These are phyloP conservation scores for Colletotrichum spinosum DNA, from an alignment of 2,329 filamentous ascomycete genomes.

Conservation along the genomic window DNA sequence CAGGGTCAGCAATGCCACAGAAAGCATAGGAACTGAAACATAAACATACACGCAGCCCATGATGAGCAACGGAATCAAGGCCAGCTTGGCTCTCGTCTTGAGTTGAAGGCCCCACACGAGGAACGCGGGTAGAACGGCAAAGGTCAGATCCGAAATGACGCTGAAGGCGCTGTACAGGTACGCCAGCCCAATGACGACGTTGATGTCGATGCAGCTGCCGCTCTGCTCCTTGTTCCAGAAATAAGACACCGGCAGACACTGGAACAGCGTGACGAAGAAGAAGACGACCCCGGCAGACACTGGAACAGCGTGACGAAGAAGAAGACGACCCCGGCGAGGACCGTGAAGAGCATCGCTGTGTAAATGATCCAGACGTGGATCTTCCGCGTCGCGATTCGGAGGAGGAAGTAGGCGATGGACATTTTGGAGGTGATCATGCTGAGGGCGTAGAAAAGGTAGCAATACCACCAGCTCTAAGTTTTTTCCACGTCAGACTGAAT, in stretches of 20 bases:
- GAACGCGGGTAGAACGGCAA: slow-evolving; percentile 64
- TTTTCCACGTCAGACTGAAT: not conserved
- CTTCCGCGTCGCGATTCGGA: slow-evolving; percentile 51
- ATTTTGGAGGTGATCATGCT: slow-evolving; percentile 53
- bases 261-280: slow-evolving; percentile 55
- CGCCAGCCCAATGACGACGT: slow-evolving; percentile 62
- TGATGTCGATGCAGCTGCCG: slow-evolving; percentile 52
- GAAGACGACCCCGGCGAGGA: slow-evolving; percentile 51
- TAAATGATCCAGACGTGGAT: slow-evolving; percentile 51
- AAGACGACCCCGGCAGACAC: slow-evolving; percentile 52
- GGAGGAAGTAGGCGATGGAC: slow-evolving; percentile 56
- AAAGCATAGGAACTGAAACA: too few species aligned
- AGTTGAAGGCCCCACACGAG: slow-evolving; percentile 68
- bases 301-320: slow-evolving; percentile 56
- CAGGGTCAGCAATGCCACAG: not conserved
- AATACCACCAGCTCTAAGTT: slow-evolving; percentile 51
- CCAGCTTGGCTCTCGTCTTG: slow-evolving; percentile 61
- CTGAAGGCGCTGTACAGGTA: slow-evolving; percentile 64
- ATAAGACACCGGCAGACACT: slow-evolving; percentile 53
- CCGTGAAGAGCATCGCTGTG: slow-evolving; percentile 48
- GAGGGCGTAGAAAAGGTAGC: slow-evolving; percentile 51
- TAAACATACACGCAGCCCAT: slow-evolving; percentile 64
- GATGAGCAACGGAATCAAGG: slow-evolving; percentile 63
- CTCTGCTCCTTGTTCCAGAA: slow-evolving; percentile 52
- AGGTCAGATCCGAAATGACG: slow-evolving; percentile 62